Conservation (phyloP, 331 rosid species). For the Telfairia occidentalis region DNA sequence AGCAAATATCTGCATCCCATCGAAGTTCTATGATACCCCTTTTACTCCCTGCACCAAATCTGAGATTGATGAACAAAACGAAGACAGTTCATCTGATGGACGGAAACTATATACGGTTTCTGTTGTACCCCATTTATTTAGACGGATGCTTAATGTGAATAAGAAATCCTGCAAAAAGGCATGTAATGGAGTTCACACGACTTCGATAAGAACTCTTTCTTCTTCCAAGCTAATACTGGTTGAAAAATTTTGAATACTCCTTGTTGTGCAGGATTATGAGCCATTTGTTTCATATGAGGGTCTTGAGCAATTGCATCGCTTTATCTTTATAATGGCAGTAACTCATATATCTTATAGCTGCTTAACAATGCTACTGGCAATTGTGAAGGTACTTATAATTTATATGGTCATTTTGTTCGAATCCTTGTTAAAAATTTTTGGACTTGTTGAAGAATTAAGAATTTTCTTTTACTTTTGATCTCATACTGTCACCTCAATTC, state of each 20-base stretch:
- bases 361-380: constrained; percentile 88
- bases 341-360: constrained; percentile 95
- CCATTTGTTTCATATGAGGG: constrained; percentile 89
- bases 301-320: constrained; percentile 94
- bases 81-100: constrained; percentile 25
- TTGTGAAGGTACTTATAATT: constrained; percentile 54
- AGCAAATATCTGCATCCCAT: constrained; percentile 79
- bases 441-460: not conserved
- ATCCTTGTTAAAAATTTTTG: not conserved
- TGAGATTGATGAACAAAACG: constrained; percentile 54
- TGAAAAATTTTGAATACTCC: constrained; percentile 10
- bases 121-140: constrained; percentile 28
- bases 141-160: constrained; percentile 39
- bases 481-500: not conserved
- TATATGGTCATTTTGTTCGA: not conserved
- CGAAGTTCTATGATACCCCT: constrained; percentile 60
- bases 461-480: not conserved
- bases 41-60: constrained; percentile 72
- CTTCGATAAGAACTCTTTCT: not conserved
- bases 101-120: constrained; percentile 48
- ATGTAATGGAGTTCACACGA: constrained; percentile 14
- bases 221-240: not conserved
- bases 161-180: constrained; percentile 60
- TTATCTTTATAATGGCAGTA: constrained; percentile 90
- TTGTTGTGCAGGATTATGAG: constrained; percentile 57